These are phyloP conservation scores for Amanita thiersii DNA, from an alignment of 768 basidiomycete genomes.

Conservation along the genomic window DNA sequence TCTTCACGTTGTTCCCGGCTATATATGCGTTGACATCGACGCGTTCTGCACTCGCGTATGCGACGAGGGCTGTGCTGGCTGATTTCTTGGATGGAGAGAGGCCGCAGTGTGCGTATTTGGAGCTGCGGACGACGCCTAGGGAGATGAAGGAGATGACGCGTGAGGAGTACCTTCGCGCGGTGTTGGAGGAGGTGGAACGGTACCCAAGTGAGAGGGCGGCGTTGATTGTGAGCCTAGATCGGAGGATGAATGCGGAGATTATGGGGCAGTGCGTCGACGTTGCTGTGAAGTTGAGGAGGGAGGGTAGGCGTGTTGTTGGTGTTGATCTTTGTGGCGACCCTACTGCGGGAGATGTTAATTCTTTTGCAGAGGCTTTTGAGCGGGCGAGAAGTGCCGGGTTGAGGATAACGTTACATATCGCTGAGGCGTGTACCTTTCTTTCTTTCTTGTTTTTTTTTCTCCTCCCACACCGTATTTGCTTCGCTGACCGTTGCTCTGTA, in stretches of 20 bases:
- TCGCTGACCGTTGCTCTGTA: background rate
- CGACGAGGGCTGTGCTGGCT: conserved; percentile 56
- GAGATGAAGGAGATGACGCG: conserved; percentile 49
- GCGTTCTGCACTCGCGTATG: conserved; percentile 41
- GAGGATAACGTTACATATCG: conserved; percentile 74
- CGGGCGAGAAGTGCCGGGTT: conserved; percentile 53
- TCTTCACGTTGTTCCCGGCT: conserved; percentile 68
- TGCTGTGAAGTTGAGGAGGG: conserved; percentile 43
- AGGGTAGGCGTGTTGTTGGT: conserved; percentile 62
- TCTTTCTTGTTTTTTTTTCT: background rate
- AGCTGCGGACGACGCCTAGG: conserved; percentile 78
- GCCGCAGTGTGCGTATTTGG: conserved; percentile 64
- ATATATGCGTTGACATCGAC: conserved; percentile 74
- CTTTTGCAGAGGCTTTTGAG: conserved; percentile 42
- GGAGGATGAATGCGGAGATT: conserved; percentile 48
- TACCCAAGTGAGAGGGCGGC: conserved; percentile 44
- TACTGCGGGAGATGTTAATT: conserved; percentile 43
- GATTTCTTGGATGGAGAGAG: conserved; percentile 44
- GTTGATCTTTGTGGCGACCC: conserved; percentile 82
- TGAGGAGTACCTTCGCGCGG: conserved; percentile 51
- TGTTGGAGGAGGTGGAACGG: conserved; percentile 56
- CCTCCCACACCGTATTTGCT: background rate
- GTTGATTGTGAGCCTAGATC: conserved; percentile 70
- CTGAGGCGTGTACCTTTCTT: conserved; percentile 49
- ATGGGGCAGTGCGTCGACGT: conserved; percentile 49